phyloP scores from a whole-genome alignment of 2,329 filamentous ascomycete species.

The Penicillium hesseltinei region DNA sequence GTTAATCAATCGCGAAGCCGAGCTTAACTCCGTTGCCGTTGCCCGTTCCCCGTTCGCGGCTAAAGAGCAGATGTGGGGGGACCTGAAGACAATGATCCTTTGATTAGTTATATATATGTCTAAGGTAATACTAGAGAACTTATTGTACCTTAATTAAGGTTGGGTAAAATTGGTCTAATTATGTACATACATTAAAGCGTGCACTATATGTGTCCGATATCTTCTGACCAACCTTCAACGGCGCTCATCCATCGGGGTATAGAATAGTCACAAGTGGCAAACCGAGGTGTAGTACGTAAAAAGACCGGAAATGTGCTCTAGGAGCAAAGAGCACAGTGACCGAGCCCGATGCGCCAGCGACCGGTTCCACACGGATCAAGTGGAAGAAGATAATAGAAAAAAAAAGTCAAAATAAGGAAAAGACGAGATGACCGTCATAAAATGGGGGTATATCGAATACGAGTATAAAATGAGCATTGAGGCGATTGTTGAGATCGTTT shows the following conservation, averaged over 20 bases:
- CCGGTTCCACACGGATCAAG: slow-evolving; percentile 16
- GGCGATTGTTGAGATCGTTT: neutral
- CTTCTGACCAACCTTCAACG: slow-evolving; percentile 6
- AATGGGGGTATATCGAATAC: slow-evolving; percentile 35
- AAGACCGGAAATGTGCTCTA: slow-evolving; percentile 20
- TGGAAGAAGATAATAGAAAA: slow-evolving; percentile 7
- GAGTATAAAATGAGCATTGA: slow-evolving; percentile 18
- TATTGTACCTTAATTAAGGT: slow-evolving; percentile 9
- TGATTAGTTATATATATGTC: neutral
- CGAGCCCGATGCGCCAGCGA: slow-evolving; percentile 24
- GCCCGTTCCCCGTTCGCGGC: neutral
- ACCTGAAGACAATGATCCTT: neutral
- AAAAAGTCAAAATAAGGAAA: slow-evolving; percentile 15
- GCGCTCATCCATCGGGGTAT: slow-evolving; percentile 9
- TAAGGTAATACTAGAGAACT: neutral
- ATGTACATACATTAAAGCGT: slow-evolving; percentile 35
- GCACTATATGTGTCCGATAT: slow-evolving; percentile 23
- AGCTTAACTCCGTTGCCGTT: slow-evolving; percentile 5
- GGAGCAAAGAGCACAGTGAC: slow-evolving; percentile 9
- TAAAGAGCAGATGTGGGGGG: slow-evolving; percentile 18
- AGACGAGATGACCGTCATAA: slow-evolving; percentile 25
- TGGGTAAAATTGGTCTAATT: slow-evolving; percentile 24
- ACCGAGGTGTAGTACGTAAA: slow-evolving; percentile 19
- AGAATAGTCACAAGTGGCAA: slow-evolving; percentile 5
- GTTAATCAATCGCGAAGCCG: slow-evolving; percentile 18